Conservation (phyloP, 148 eudicot genomes). For the Camellia granthamiana region DNA sequence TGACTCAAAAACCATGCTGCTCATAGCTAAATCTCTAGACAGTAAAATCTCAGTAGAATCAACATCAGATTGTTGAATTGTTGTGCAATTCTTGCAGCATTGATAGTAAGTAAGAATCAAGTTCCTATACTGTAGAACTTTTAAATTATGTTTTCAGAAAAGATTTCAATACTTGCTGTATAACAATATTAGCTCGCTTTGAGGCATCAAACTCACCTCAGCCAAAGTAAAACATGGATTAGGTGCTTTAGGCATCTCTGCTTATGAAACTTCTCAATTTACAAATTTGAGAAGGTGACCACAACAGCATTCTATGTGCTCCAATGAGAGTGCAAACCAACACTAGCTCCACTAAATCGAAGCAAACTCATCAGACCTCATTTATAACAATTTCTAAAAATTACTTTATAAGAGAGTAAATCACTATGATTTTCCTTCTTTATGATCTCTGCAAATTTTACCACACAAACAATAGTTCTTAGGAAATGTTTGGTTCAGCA, state of each 20-base stretch:
- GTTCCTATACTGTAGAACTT: background rate
- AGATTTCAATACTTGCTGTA: background rate
- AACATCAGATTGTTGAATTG: background rate
- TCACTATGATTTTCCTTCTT: background rate
- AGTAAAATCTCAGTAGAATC: background rate
- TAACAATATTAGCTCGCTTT: background rate
- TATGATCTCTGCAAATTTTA: conserved; percentile 4
- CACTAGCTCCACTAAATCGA: background rate
- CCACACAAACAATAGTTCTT: background rate
- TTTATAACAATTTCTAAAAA: too few species aligned
- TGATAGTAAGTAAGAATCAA: background rate
- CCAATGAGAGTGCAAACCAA: background rate
- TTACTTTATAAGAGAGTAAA: background rate
- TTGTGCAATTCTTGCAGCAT: background rate
- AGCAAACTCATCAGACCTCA: background rate
- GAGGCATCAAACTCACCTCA: background rate
- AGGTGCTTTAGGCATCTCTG: too few species aligned
- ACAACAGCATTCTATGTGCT: background rate
- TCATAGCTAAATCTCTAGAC: background rate
- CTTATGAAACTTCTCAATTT: background rate
- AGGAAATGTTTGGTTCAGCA: background rate
- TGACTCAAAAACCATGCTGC: background rate
- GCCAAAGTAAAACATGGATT: background rate
- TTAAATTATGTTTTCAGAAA: background rate
- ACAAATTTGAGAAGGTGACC: background rate